These are phyloP conservation scores for Bolboschoenoplectus hybrid DNA, from an alignment of 202 grass and related monocot genomes.

Conservation along the genomic window DNA sequence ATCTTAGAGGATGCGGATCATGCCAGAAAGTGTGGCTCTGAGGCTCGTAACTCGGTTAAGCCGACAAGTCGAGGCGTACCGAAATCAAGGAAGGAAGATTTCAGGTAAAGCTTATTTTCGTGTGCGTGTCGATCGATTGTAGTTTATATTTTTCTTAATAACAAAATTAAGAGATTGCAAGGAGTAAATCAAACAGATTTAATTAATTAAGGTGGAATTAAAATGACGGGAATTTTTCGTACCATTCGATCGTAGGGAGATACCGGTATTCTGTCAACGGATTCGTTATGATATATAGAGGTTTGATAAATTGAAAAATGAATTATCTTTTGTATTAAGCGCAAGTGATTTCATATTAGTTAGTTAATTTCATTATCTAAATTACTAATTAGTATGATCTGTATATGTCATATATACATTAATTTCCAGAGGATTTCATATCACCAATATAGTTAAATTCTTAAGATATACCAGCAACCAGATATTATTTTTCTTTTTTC, in stretches of 20 bases:
- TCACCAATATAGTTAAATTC: not conserved
- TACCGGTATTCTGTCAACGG: not conserved
- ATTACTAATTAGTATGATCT: not conserved
- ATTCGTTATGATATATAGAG: not conserved
- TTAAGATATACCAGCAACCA: not conserved
- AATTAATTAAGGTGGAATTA: not conserved
- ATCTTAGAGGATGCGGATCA: constrained; percentile 57
- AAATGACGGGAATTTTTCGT: not conserved
- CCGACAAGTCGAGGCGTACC: constrained; percentile 36
- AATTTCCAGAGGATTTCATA: not conserved
- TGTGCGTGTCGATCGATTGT: not conserved
- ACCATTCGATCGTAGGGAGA: not conserved
- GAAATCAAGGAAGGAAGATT: constrained; percentile 41
- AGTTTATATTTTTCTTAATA: not conserved
- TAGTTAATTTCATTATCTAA: not conserved
- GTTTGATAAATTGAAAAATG: constrained; percentile 2
- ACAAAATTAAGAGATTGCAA: not conserved
- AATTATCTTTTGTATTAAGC: not conserved
- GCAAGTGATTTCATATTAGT: not conserved
- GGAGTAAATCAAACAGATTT: not conserved
- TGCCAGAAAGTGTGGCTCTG: not conserved
- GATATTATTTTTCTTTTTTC: not conserved
- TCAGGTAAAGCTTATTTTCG: constrained; percentile 30
- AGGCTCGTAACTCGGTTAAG: constrained; percentile 18
- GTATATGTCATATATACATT: not conserved